Percentiles rank a stretch among this genome's conserved stretches.
These are phyloP conservation scores for Mangifera indica DNA, from an alignment of 345 rosid genomes.

Conservation along the genomic window DNA sequence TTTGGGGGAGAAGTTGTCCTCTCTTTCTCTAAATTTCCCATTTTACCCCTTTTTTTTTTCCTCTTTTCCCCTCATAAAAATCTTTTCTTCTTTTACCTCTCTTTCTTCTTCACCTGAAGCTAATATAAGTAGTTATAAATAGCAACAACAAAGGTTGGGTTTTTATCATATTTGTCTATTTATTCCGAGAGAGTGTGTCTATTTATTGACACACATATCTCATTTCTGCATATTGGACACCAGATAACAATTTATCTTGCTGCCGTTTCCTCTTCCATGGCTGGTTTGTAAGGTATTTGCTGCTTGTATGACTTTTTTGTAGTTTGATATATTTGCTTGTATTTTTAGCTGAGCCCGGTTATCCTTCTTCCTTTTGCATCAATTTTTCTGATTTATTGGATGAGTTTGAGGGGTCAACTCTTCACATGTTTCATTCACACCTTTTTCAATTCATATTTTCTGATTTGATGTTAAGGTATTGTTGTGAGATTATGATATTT, in stretches of 20 bases:
- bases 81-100: too few relatives aligned
- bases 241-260: conserved; percentile 3
- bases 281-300: conserved; percentile 30
- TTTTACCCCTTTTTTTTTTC: conserved; percentile 3
- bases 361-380: background rate
- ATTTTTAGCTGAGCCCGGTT: background rate
- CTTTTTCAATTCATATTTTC: background rate
- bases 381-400: conserved; percentile 6
- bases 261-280: conserved; percentile 17
- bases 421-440: background rate
- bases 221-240: conserved; percentile 15
- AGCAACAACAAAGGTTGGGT: conserved; percentile 14
- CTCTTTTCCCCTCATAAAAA: background rate
- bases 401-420: conserved; percentile 14
- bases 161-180: background rate
- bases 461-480: background rate
- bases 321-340: background rate
- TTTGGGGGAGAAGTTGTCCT: conserved; percentile 25
- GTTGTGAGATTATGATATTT: conserved; percentile 3
- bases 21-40: conserved; percentile 6
- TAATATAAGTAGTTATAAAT: conserved; percentile 8
- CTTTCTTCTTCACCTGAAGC: background rate
- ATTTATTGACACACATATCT: conserved; percentile 6
- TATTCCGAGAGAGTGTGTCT: background rate
- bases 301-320: background rate